Base-by-base conservation (phyloP, 371 early-diverging fungal species). In the Rhizopus stolonifer region DNA sequence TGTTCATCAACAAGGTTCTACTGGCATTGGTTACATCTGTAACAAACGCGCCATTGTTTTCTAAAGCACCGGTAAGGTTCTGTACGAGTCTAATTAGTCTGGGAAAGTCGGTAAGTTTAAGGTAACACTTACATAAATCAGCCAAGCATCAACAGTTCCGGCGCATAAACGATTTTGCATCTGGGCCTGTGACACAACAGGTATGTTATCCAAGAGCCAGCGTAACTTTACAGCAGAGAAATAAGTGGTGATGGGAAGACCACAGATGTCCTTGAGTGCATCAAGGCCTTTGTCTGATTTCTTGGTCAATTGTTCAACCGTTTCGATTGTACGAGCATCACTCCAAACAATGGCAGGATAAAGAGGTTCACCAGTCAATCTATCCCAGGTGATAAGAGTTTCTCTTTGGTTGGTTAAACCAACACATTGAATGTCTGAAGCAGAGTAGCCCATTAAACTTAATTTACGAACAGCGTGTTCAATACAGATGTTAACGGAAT, bases 341-440 rank as follows among this genome's bases (percentile, higher is more conserved):
- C 87, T 88, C 98, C 98, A 98, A 24, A 98, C 93, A 54, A 97
- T 88, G 17, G 98, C 97, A 54, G 91, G 85, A 57, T 86, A 83
- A 14, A 98, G 71, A 0, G 93, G 90, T 49, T 85, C 60, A 40
- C 96, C 96, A 4, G 94, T 92, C 26, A 51, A 61, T 29, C 64
- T 71, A 70, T 96, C 94, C 95, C 96, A 98, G n/a, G 80, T 89
- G 21, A 94, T 79, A 2, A 88, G 84, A 3, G 98, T 95, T 67
- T 98, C 98, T 58, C 98, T 84, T 70, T 98, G 98, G 70, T 96
- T 98, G 34, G 96, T 96, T 60, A 98, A 87, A 14, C 98, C 98
- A 19, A 96, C 60, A 69, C 83, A 72, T 62, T 82, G 82, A 54
- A 96, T 79, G 64, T 84, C 79, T 17, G 50, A 56, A 13, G 81